phyloP scores from a whole-genome alignment of 2,329 filamentous ascomycete species.

The Akanthomyces muscarius region DNA sequence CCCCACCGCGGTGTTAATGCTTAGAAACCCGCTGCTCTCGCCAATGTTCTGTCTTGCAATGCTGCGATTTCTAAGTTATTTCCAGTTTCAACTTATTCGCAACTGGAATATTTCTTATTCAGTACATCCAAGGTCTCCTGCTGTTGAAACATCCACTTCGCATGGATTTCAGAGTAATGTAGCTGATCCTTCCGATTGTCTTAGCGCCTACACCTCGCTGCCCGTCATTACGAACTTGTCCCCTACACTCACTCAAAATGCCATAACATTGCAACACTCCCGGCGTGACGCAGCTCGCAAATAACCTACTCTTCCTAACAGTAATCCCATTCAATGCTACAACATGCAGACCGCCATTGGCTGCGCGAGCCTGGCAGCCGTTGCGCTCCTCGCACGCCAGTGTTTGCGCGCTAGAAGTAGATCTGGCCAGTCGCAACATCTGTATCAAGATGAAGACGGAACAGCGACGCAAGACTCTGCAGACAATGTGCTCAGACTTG shows the following conservation, averaged over 20 bases:
- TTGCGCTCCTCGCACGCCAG: not conserved
- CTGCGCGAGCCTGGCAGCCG: not conserved
- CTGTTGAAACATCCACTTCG: not conserved
- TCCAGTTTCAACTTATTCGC: not conserved
- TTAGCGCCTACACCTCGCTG: not conserved
- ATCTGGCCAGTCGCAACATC: not conserved
- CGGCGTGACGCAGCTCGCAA: not conserved
- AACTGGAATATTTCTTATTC: too few species aligned
- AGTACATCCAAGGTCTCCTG: too few species aligned
- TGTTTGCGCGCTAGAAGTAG: not conserved
- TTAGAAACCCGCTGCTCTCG: not conserved
- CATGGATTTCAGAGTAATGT: not conserved
- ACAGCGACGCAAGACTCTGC: not conserved
- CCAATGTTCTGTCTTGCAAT: not conserved
- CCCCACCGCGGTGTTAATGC: not conserved
- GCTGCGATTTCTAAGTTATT: not conserved
- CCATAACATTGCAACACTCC: not conserved
- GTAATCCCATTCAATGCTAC: not conserved
- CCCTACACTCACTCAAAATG: not conserved
- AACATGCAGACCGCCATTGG: not conserved
- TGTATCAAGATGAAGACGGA: not conserved
- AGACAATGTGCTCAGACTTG: too few species aligned
- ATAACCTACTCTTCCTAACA: not conserved
- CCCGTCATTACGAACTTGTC: not conserved
- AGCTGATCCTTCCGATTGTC: not conserved